Base-by-base conservation (phyloP, 116 monocot species). In the Cymodocea nodosa region DNA sequence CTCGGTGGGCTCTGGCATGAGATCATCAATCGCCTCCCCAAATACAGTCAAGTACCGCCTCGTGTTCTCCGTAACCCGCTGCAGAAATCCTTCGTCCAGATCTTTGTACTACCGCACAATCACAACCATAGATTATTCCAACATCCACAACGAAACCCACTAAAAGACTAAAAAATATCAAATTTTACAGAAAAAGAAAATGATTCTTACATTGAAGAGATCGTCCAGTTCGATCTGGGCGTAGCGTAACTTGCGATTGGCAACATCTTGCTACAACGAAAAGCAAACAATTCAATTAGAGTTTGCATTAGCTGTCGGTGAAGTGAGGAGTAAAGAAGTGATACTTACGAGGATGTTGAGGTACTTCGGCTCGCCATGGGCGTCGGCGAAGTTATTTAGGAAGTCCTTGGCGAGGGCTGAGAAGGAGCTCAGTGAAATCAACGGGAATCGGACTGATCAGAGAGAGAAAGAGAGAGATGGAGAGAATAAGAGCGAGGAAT, bases 191-290 rank as follows among this genome's bases (percentile, higher is more conserved):
- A 44, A 39, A 39, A 40, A 16, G 0, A 18, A 15, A 37, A 37
- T 3, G 37, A 34, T 5, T 5, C 69, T 18, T 78, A 92, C 91
- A 54, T 83, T 82, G 78, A 87, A 77, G 36, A 95, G 83, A 71
- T 95, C 95, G 44, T 95, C 95, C 40, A 95, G 83, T 52, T 95
- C 95, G 74, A 95, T 95, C 80, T 87, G 87, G 35, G 90, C 76
- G 17, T 83, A 70, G 0, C 95, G 87, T 57, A 71, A 50, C 80
- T 81, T 90, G 53, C 85, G 85, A 50, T 95, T 95, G 25, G 95
- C 83, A 0, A 95, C 90, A 73, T 90, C 90, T 90, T 90, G 87
- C 95, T 95, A 77, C 37, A 68, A 7, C 44, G 12, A 44, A 22
- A 68, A 63, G 0, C 34, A 58, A 36, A 25, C 4, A 18, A 56